These are phyloP conservation scores for Trichoderma asperelloides DNA, from an alignment of 495 filamentous ascomycete species.

Conservation along the genomic window DNA sequence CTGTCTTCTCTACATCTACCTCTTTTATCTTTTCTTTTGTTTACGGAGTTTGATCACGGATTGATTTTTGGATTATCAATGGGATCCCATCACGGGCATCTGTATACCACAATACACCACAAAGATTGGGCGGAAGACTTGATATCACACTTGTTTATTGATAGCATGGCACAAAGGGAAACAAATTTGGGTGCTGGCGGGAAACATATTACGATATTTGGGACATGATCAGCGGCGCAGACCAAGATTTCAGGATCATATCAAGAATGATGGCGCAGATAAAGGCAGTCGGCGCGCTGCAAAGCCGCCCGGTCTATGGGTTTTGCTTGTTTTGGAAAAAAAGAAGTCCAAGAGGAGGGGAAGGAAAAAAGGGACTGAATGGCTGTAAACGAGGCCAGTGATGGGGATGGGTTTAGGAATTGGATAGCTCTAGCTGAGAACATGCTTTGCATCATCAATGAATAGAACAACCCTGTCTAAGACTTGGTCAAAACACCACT, in stretches of 20 bases:
- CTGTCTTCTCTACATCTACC: neutral
- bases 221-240: neutral
- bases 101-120: constrained; percentile 3
- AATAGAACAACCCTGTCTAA: constrained; percentile 2
- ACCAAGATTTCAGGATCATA: neutral
- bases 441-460: constrained; percentile 1
- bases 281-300: constrained; percentile 3
- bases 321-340: neutral
- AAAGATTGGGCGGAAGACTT: constrained; percentile 8
- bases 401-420: neutral
- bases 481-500: neutral
- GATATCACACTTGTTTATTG: constrained; percentile 5
- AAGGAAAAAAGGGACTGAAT: neutral
- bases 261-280: constrained; percentile 6
- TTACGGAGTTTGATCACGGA: neutral
- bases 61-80: neutral
- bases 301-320: neutral
- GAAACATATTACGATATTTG: neutral
- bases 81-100: neutral
- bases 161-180: constrained; percentile 7
- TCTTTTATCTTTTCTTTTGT: neutral
- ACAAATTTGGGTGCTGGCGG: neutral
- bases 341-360: neutral
- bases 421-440: constrained; percentile 6
- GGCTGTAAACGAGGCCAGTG: neutral